phyloP scores from a whole-genome alignment of 108 stramenopile genomes.

The Nitzschia inconspicua region DNA sequence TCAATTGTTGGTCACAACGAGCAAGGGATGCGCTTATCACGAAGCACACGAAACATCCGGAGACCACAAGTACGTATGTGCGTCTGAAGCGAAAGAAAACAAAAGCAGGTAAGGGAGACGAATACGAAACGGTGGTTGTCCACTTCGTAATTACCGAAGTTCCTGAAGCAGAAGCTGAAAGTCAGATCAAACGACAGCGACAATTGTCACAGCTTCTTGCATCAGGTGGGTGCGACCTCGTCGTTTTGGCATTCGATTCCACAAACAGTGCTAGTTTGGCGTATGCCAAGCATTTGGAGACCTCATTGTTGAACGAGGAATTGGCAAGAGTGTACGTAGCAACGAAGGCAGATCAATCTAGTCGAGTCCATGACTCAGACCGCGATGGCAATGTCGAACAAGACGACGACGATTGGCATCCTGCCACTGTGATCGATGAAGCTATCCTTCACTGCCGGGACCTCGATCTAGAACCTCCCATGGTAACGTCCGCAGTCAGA shows the following conservation, averaged over 20 bases:
- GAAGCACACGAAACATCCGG: slow-evolving; percentile 24
- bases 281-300: slow-evolving; percentile 54
- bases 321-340: slow-evolving; percentile 65
- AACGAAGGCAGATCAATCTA: slow-evolving; percentile 37
- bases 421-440: slow-evolving; percentile 29
- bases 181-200: slow-evolving; percentile 19
- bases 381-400: slow-evolving; percentile 3
- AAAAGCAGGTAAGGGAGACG: slow-evolving; percentile 4
- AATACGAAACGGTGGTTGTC: slow-evolving; percentile 40
- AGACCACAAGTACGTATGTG: slow-evolving; percentile 35
- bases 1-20: slow-evolving; percentile 29
- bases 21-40: slow-evolving; percentile 13
- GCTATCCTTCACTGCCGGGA: slow-evolving; percentile 53
- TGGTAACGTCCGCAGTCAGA: slow-evolving; percentile 41
- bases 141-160: slow-evolving; percentile 75
- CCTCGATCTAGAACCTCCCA: slow-evolving; percentile 63
- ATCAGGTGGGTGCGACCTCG: slow-evolving; percentile 52
- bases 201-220: slow-evolving; percentile 34
- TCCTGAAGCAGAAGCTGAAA: slow-evolving; percentile 39
- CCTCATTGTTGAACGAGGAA: slow-evolving; percentile 47
- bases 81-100: slow-evolving; percentile 39
- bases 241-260: slow-evolving; percentile 60
- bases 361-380: slow-evolving; percentile 5
- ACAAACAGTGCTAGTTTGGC: slow-evolving; percentile 50
- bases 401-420: slow-evolving; percentile 19